Evolutionary conservation across 2,329 filamentous ascomycete genomes (phyloP).

Genomic region (Talaromyces islandicus): DNA sequence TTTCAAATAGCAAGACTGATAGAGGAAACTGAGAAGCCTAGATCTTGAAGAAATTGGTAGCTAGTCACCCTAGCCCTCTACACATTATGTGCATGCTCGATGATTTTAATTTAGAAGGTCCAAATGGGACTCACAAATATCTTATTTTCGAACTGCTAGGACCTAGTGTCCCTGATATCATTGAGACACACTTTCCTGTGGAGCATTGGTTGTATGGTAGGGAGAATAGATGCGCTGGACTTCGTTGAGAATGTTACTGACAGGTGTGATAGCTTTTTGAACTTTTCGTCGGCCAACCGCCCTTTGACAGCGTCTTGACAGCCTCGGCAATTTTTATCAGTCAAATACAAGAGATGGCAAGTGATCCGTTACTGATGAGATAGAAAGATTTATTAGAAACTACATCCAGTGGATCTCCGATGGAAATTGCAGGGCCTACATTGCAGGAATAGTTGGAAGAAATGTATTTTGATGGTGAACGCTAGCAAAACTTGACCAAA

Average conservation of each 20-base stretch:
- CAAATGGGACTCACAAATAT: not conserved
- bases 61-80: not conserved
- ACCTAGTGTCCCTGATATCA: not conserved
- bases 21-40: not conserved
- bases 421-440: conserved; percentile 14
- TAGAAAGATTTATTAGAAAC: conserved; percentile 25
- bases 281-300: conserved; percentile 32
- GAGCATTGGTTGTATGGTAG: conserved; percentile 33
- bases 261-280: conserved; percentile 29
- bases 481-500: conserved; percentile 16
- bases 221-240: conserved; percentile 11
- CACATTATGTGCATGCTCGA: not conserved
- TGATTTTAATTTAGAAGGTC: not conserved
- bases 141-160: not conserved
- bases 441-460: conserved; percentile 35
- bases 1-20: not conserved
- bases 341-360: conserved; percentile 32
- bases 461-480: conserved; percentile 29
- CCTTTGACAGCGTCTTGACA: conserved; percentile 31
- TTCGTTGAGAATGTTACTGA: conserved; percentile 10
- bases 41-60: not conserved
- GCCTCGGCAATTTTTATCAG: conserved; percentile 25
- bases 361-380: conserved; percentile 27
- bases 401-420: conserved; percentile 16
- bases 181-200: conserved; percentile 15